These are phyloP conservation scores for Coccomyxa sp. DNA, from an alignment of 139 green algal species.

Conservation along the genomic window DNA sequence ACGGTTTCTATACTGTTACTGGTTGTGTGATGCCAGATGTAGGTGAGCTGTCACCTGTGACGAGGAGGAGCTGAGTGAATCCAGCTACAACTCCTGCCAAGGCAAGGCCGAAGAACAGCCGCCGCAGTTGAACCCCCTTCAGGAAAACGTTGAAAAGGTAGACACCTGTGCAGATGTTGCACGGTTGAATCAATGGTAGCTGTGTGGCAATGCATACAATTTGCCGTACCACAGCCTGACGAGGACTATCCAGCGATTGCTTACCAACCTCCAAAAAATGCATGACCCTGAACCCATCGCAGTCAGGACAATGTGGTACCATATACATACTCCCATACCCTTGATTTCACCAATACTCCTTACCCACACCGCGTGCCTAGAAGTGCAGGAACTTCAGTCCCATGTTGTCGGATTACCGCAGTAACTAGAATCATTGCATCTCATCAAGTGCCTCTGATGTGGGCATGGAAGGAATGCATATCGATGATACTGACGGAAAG, in stretches of 20 bases:
- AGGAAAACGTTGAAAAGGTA: slow-evolving; percentile 57
- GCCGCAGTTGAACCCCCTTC: slow-evolving; percentile 20
- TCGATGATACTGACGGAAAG: no score
- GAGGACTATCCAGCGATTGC: not conserved
- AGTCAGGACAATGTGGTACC: not conserved
- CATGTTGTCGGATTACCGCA: no score
- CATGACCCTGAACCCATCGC: not conserved
- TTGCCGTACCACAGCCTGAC: not conserved
- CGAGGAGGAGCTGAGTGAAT: slow-evolving; percentile 63
- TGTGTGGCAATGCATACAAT: not conserved
- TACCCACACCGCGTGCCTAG: not conserved
- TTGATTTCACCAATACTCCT: not conserved
- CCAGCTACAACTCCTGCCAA: slow-evolving; percentile 21
- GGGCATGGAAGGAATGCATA: no score
- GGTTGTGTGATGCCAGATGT: no score
- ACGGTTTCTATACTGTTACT: not conserved
- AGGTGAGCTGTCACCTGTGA: slow-evolving; percentile 17
- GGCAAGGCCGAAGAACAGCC: not conserved
- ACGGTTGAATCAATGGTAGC: not conserved
- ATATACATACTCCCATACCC: not conserved
- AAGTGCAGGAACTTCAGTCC: not conserved
- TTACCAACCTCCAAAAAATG: not conserved
- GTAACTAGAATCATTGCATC: no score
- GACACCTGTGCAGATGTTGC: not conserved
- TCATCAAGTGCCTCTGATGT: no score